Conservation (phyloP, 305 asterid genomes). For the Striga hermonthica region DNA sequence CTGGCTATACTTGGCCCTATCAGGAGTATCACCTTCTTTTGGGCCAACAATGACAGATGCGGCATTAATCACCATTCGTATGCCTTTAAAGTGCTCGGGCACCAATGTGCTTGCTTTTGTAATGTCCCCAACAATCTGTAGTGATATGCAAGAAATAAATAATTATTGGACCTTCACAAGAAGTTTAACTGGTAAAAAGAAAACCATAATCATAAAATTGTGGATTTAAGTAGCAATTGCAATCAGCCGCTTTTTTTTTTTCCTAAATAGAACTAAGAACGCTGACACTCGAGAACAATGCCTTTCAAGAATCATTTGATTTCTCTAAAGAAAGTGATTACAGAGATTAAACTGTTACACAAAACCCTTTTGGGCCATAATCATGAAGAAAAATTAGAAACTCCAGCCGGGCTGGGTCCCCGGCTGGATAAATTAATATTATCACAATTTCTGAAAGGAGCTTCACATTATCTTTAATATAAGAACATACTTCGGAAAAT, state of each 20-base stretch:
- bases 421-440: background rate
- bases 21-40: slow-evolving; percentile 98
- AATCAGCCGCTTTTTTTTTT: too few species aligned
- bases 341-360: too few species aligned
- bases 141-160: background rate
- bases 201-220: too few species aligned
- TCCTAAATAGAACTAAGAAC: too few species aligned
- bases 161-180: slow-evolving; percentile 1
- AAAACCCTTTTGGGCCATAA: too few species aligned
- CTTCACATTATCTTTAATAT: background rate
- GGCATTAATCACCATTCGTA: slow-evolving; percentile 69
- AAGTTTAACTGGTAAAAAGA: slow-evolving; percentile 12
- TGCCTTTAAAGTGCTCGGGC: slow-evolving; percentile 83
- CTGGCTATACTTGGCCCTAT: slow-evolving; percentile 93
- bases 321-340: too few species aligned
- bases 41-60: slow-evolving; percentile 96
- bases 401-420: too few species aligned
- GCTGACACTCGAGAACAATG: too few species aligned
- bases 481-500: too few species aligned
- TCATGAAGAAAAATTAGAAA: too few species aligned
- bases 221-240: too few species aligned
- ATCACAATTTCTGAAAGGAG: background rate
- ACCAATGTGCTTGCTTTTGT: slow-evolving; percentile 74
- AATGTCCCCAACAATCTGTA: slow-evolving; percentile 80
- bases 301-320: too few species aligned